Evolutionary conservation across 2,329 filamentous ascomycete genomes (phyloP).

Genomic region (Acephala macrosclerotiorum): DNA sequence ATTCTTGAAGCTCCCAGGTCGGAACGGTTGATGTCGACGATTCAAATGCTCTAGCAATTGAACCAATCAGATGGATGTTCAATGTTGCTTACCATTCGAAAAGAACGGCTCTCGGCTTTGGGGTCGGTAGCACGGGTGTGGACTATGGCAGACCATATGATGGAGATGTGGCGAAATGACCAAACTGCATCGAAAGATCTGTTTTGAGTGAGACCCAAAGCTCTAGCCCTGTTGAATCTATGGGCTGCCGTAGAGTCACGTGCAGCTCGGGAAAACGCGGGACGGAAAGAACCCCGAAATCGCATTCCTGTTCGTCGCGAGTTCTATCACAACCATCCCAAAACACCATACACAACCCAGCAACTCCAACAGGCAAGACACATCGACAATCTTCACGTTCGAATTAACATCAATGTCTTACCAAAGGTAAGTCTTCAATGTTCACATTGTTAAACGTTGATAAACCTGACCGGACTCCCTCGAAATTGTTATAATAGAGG

Average conservation of each 20-base stretch:
- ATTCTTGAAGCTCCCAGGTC: slow-evolving; percentile 23
- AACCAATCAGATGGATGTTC: slow-evolving; percentile 27
- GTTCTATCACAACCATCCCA: background rate
- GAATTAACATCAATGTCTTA: no score
- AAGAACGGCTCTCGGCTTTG: background rate
- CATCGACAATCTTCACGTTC: no score
- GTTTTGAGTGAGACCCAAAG: background rate
- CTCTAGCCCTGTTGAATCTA: no score
- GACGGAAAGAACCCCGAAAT: background rate
- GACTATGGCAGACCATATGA: background rate
- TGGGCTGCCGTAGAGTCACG: no score
- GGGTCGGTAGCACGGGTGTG: background rate
- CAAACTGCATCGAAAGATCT: no score
- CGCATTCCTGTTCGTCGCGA: background rate
- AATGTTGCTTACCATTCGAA: slow-evolving; percentile 23
- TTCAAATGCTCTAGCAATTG: slow-evolving; percentile 32
- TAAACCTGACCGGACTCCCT: no score
- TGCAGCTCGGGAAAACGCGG: background rate
- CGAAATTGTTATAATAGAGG: no score
- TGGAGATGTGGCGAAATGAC: no score
- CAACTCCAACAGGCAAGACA: no score
- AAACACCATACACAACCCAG: background rate
- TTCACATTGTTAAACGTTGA: no score
- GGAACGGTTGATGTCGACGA: slow-evolving; percentile 26
- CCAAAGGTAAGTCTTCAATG: no score